phyloP scores from a whole-genome alignment of 1,284 basidiomycete species.

The Kwoniella shivajii region DNA sequence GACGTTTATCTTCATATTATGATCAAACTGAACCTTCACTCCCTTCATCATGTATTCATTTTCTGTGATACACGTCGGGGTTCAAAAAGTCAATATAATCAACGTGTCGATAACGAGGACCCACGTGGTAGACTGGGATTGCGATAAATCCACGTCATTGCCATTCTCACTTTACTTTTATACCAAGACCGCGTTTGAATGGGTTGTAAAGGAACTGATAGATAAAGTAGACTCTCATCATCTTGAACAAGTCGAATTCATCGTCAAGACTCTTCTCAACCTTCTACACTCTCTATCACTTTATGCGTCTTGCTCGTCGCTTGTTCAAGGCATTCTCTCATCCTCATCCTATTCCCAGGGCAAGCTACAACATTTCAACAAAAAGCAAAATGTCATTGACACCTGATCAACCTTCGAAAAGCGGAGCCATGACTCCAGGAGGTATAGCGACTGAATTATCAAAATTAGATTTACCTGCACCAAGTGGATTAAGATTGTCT shows the following conservation, averaged over 20 bases:
- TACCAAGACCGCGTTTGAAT: not conserved
- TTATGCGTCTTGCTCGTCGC: conserved; percentile 12
- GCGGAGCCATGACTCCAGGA: conserved; percentile 47
- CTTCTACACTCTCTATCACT: not conserved
- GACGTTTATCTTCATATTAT: no score
- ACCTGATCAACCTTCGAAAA: conserved; percentile 24
- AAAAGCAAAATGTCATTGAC: conserved; percentile 29
- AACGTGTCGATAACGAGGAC: not conserved
- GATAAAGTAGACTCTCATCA: not conserved
- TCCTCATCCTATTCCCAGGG: not conserved
- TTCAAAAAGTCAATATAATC: not conserved
- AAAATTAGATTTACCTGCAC: conserved; percentile 52
- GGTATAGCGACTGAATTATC: conserved; percentile 50
- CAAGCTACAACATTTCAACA: not conserved
- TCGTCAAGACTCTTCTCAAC: not conserved
- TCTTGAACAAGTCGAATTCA: not conserved
- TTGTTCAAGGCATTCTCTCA: conserved; percentile 18
- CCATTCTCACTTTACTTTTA: not conserved
- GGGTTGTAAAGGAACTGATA: no score
- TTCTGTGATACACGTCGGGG: not conserved
- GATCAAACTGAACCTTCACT: no score
- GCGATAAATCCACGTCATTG: conserved; percentile 2
- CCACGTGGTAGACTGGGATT: no score
- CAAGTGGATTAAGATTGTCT: conserved; percentile 39
- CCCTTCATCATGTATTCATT: no score